These are phyloP conservation scores for Aspergillus taichungensis DNA, from an alignment of 495 filamentous ascomycete genomes.

Conservation along the genomic window DNA sequence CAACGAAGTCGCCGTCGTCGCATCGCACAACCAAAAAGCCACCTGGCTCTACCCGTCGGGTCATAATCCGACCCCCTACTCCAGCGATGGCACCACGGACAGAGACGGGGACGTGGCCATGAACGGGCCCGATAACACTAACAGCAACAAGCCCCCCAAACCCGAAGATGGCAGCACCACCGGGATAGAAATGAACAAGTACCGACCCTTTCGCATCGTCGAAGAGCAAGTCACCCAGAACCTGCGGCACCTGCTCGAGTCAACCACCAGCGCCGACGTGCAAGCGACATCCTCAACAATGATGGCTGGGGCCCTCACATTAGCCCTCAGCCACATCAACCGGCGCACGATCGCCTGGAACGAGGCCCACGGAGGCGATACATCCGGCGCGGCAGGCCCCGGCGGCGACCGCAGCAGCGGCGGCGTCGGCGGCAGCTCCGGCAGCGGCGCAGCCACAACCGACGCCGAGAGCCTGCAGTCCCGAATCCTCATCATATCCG, in stretches of 20 bases:
- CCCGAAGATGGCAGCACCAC: not conserved
- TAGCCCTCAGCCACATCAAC: constrained; percentile 85
- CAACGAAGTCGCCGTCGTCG: constrained; percentile 88
- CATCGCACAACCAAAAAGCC: constrained; percentile 75
- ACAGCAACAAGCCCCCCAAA: not conserved
- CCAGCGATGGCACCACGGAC: constrained; percentile 10
- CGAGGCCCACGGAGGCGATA: constrained; percentile 36
- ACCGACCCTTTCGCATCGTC: constrained; percentile 78
- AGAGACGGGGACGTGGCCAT: constrained; percentile 32
- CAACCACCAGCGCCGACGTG: constrained; percentile 53
- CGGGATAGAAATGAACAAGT: constrained; percentile 70
- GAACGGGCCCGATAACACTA: constrained; percentile 10
- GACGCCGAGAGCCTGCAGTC: constrained; percentile 51
- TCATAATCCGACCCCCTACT: constrained; percentile 12
- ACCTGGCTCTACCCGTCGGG: constrained; percentile 73
- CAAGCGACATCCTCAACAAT: constrained; percentile 58
- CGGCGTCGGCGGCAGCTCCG: constrained; percentile 19
- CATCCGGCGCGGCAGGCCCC: constrained; percentile 19
- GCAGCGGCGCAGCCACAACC: constrained; percentile 29
- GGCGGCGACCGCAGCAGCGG: constrained; percentile 13
- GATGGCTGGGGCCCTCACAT: constrained; percentile 83
- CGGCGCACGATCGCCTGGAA: constrained; percentile 42
- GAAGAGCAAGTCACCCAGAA: constrained; percentile 68
- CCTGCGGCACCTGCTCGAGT: constrained; percentile 56
- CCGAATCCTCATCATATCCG: constrained; percentile 80